phyloP scores from a whole-genome alignment of 2,329 filamentous ascomycete genomes.

The Tympanopsis confertula region DNA sequence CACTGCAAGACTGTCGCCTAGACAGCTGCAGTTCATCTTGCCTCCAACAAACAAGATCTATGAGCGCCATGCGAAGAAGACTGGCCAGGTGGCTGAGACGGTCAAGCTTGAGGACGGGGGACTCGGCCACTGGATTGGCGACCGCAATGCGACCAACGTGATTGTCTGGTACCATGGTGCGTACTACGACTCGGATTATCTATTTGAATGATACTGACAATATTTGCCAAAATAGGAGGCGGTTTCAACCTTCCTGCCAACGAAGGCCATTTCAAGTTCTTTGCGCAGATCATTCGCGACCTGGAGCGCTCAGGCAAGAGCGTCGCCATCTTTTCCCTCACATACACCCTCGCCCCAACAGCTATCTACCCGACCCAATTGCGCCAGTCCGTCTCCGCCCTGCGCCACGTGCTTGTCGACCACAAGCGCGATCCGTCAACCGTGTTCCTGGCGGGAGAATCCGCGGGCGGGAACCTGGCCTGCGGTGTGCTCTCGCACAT shows the following conservation, averaged over 20 bases:
- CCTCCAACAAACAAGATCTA: not conserved
- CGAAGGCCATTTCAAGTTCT: conserved; percentile 34
- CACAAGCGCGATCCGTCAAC: conserved; percentile 9
- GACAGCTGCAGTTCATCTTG: not conserved
- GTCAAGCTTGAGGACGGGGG: conserved; percentile 18
- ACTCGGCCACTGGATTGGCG: conserved; percentile 32
- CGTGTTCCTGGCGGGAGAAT: conserved; percentile 37
- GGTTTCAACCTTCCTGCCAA: conserved; percentile 38
- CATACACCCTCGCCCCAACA: conserved; percentile 41
- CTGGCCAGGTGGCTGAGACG: not conserved
- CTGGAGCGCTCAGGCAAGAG: conserved; percentile 22
- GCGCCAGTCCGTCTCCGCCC: conserved; percentile 26
- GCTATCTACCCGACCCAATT: conserved; percentile 33
- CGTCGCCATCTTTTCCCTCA: conserved; percentile 36
- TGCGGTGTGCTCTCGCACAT: conserved; percentile 34
- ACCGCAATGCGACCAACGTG: conserved; percentile 20
- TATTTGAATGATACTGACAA: not conserved
- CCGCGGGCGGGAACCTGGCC: conserved; percentile 36
- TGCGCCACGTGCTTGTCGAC: conserved; percentile 25
- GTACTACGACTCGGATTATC: not conserved
- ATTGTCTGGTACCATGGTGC: conserved; percentile 33
- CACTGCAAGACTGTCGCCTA: not conserved
- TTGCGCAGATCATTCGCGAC: conserved; percentile 17
- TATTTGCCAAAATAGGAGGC: conserved; percentile 27
- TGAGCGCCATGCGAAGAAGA: not conserved